Percentiles rank a stretch among this genome's conserved stretches.
Evolutionary conservation across 1,139 yeast genomes (phyloP).

Genomic region (Zygotorulaspora mrakii): DNA sequence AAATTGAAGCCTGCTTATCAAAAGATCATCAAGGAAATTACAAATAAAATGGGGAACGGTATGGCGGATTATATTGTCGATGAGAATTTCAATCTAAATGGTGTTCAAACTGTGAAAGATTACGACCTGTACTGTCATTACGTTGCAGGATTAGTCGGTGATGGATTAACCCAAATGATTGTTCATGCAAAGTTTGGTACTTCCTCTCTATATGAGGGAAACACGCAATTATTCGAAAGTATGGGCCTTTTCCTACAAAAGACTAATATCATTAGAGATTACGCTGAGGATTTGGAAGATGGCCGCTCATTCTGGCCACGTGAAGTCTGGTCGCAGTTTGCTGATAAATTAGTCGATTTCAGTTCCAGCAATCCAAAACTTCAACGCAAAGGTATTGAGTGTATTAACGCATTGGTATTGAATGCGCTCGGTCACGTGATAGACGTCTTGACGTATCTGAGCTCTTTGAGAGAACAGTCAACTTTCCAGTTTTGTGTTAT

Average conservation of each 20-base stretch:
- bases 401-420: constrained; percentile 78
- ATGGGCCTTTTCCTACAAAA: constrained; percentile 96
- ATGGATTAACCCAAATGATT: constrained; percentile 82
- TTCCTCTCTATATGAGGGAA: constrained; percentile 45
- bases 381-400: constrained; percentile 56
- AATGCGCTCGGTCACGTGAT: constrained; percentile 76
- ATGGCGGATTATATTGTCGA: constrained; percentile 92
- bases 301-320: constrained; percentile 96
- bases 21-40: constrained; percentile 70
- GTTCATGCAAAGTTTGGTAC: constrained; percentile 65
- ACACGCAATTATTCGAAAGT: constrained; percentile 62
- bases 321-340: constrained; percentile 85
- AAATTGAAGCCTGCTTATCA: constrained; percentile 72
- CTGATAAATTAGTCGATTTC: constrained; percentile 60
- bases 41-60: constrained; percentile 89
- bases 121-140: constrained; percentile 91
- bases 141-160: constrained; percentile 97
- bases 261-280: constrained; percentile 93
- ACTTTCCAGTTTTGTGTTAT: constrained; percentile 90
- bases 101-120: constrained; percentile 73
- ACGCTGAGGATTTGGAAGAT: constrained; percentile 85
- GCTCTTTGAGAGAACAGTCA: constrained; percentile 76
- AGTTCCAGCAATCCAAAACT: constrained; percentile 42
- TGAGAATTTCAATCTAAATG: constrained; percentile 72
- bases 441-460: constrained; percentile 72